Evolutionary conservation across 2,329 filamentous ascomycete genomes (phyloP), one percentile per base, ranked within the genome.

Genomic region (Gnomoniopsis smithogilvyi): DNA sequence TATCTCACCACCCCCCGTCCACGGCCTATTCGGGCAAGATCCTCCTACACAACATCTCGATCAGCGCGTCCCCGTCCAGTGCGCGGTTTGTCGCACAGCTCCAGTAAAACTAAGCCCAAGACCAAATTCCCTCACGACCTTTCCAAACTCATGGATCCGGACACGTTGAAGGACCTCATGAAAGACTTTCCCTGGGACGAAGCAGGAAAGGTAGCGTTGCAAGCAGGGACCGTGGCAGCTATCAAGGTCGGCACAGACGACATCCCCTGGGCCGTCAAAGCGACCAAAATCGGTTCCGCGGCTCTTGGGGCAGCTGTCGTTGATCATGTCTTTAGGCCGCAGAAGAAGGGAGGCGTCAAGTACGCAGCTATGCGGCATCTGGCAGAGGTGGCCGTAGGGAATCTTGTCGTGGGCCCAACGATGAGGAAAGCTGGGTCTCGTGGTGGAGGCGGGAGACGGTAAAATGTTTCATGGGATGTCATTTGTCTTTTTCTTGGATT

Each of bases 261-360:
- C 1, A 66, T 66, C 30, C 51, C 56, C 4, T 68, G 67, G 68
- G 22, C 17, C 57, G 66, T 62, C 51, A 68, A 68, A 51, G 67
- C 66, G 8, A 52, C 62, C 17, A 65, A 64, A 15, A 64, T 69
- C 24, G 68, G 64, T 10, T 67, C 67, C 38, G 68, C 67, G 0
- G 67, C 67, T 6, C 62, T 69, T 12, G 66, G 67, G 1, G 64
- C 67, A 0, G 68, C 68, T 3, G 54, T 69, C n/a, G 66, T 69
- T 15, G 68, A 69, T 50, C 66, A 67, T 4, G 64, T 66, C 51
- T 63, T 69, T 34, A 61, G 64, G 24, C 67, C 67, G 3, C 51
- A 64, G 7, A 62, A 51, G 11, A 51, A 64, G 34, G 64, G 67
- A 10, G 68, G 68, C 15, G 51, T 68, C 19, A 65, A 66, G 17